phyloP scores from a whole-genome alignment of 768 basidiomycete genomes.

The Galerina sulciceps region DNA sequence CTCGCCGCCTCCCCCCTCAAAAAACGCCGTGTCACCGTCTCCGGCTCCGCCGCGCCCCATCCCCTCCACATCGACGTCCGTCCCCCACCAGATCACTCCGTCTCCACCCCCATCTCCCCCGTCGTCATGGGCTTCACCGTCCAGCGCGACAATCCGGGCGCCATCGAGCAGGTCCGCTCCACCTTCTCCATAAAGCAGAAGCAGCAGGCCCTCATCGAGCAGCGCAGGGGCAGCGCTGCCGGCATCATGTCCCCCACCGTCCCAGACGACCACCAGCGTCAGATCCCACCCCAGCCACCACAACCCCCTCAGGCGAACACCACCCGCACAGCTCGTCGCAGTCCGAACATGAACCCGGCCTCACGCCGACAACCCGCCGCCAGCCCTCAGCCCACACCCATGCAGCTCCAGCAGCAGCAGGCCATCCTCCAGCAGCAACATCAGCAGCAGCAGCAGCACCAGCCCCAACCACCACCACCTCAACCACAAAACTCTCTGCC shows the following conservation, averaged over 20 bases:
- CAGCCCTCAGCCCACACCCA: constrained; percentile 36
- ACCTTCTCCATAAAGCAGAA: constrained; percentile 69
- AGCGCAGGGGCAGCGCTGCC: constrained; percentile 65
- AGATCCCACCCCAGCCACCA: constrained; percentile 3
- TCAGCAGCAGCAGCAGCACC: constrained; percentile 30
- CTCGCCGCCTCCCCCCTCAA: constrained; percentile 54
- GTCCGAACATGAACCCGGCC: constrained; percentile 40
- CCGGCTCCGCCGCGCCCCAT: constrained; percentile 55
- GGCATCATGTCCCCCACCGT: constrained; percentile 38
- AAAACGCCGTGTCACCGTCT: constrained; percentile 75
- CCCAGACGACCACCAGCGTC: constrained; percentile 6
- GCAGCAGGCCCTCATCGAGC: constrained; percentile 73
- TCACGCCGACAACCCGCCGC: constrained; percentile 30
- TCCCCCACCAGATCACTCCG: constrained; percentile 42
- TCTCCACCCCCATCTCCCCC: constrained; percentile 66
- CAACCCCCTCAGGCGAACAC: constrained; percentile 15
- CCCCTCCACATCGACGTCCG: constrained; percentile 59
- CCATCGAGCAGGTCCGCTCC: constrained; percentile 65
- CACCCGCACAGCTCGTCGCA: constrained; percentile 38
- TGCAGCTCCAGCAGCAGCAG: constrained; percentile 25
- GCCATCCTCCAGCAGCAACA: constrained; percentile 20
- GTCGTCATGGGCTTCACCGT: constrained; percentile 66
- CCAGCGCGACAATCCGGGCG: constrained; percentile 59
- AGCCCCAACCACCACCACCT: too few species aligned
- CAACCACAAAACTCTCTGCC: constrained; percentile 51